Percentiles rank a stretch among this genome's conserved stretches.
phyloP scores from a whole-genome alignment of 805 yeast species.

The Tetrapisispora nanseiensis region DNA sequence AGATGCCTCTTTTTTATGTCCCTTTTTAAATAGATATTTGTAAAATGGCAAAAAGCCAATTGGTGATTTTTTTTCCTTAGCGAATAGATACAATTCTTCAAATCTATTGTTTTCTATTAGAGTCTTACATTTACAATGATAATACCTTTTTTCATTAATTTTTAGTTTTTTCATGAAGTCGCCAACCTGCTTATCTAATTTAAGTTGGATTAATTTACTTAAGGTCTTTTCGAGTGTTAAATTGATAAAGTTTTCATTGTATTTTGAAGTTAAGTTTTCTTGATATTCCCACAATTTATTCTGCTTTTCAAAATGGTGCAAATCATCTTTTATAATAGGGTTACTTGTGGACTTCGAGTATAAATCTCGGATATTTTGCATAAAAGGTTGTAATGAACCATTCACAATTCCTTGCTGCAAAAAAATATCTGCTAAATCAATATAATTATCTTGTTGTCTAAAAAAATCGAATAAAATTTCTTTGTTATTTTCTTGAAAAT shows the following conservation, averaged over 20 bases:
- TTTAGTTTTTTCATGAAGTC: slow-evolving; percentile 44
- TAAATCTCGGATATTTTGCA: slow-evolving; percentile 28
- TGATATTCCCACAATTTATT: slow-evolving; percentile 37
- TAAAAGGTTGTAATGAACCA: slow-evolving; percentile 28
- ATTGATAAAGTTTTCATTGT: slow-evolving; percentile 33
- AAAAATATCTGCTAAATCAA: slow-evolving; percentile 37
- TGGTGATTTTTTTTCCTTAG: slow-evolving; percentile 47
- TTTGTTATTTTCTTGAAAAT: slow-evolving; percentile 28
- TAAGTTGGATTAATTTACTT: slow-evolving; percentile 34
- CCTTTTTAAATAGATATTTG: slow-evolving; percentile 41
- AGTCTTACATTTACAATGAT: slow-evolving; percentile 43
- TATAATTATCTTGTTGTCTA: slow-evolving; percentile 52
- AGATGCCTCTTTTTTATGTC: slow-evolving; percentile 51
- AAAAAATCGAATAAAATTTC: slow-evolving; percentile 43
- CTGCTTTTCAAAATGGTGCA: slow-evolving; percentile 20
- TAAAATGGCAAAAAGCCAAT: slow-evolving; percentile 65
- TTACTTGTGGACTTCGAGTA: slow-evolving; percentile 15
- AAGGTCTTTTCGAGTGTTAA: slow-evolving; percentile 42
- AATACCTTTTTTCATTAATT: slow-evolving; percentile 46
- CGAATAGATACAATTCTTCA: slow-evolving; percentile 46
- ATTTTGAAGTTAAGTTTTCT: slow-evolving; percentile 34
- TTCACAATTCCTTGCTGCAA: slow-evolving; percentile 25
- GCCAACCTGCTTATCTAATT: slow-evolving; percentile 41
- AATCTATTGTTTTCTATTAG: slow-evolving; percentile 41
- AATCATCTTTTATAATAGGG: slow-evolving; percentile 9